Evolutionary conservation across 2,329 filamentous ascomycete genomes (phyloP).

Genomic region (Xylariales sp.): DNA sequence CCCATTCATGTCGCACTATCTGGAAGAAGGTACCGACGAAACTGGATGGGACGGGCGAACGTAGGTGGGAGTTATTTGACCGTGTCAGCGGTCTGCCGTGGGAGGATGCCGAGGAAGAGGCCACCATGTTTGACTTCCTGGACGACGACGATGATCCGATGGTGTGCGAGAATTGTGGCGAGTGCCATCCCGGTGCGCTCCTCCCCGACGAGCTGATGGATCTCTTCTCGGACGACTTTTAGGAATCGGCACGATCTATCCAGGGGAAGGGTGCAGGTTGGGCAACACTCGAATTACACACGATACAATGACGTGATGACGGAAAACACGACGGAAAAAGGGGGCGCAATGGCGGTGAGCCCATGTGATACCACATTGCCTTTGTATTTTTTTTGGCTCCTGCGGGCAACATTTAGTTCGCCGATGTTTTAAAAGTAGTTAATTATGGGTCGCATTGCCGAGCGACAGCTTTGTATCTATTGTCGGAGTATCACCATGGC

Average conservation of each 20-base stretch:
- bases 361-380: constrained; percentile 44
- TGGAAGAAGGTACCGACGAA: constrained; percentile 63
- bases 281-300: constrained; percentile 3
- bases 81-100: constrained; percentile 49
- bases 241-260: neutral
- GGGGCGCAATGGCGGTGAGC: constrained; percentile 9
- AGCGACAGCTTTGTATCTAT: constrained; percentile 10
- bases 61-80: constrained; percentile 63
- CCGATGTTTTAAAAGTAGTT: constrained; percentile 14
- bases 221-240: constrained; percentile 44
- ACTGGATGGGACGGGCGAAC: constrained; percentile 54
- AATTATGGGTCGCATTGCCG: neutral
- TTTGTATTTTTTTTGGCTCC: constrained; percentile 34
- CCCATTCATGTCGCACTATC: constrained; percentile 58
- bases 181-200: constrained; percentile 48
- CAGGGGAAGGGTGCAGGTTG: neutral
- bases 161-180: constrained; percentile 49
- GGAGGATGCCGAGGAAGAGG: constrained; percentile 48
- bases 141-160: constrained; percentile 44
- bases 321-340: constrained; percentile 20
- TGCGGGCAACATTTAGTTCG: constrained; percentile 3
- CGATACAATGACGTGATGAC: constrained; percentile 15
- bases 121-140: constrained; percentile 45
- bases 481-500: neutral
- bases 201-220: constrained; percentile 47